Conservation (phyloP, 2,329 filamentous ascomycete genomes). For the Apiospora rasikravindrae region DNA sequence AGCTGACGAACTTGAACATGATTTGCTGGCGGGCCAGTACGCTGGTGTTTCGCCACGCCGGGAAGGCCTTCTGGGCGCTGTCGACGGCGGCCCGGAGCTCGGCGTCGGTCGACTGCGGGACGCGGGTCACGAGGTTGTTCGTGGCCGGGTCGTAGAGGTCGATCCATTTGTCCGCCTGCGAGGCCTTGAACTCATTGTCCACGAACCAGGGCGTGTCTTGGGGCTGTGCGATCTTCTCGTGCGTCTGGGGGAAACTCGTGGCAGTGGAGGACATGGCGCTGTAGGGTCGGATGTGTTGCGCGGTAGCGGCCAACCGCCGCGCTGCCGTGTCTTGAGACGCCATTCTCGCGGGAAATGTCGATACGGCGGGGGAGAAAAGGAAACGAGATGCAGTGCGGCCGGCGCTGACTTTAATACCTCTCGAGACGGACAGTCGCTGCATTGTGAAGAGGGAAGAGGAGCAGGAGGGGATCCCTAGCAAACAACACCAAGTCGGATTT, state of each 20-base stretch:
- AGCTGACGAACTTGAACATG: conserved; percentile 83
- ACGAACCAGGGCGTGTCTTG: conserved; percentile 81
- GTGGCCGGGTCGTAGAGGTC: conserved; percentile 83
- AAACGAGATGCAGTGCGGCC: conserved; percentile 34
- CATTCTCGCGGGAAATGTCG: conserved; percentile 38
- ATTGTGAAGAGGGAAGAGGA: conserved; percentile 27
- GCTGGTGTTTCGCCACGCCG: conserved; percentile 73
- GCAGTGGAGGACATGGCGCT: conserved; percentile 60
- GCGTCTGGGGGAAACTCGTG: conserved; percentile 70
- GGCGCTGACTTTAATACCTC: conserved; percentile 32
- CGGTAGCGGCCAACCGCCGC: conserved; percentile 63
- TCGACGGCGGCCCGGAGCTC: conserved; percentile 78
- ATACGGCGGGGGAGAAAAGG: conserved; percentile 26
- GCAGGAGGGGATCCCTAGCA: conserved; percentile 3
- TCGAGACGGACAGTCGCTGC: conserved; percentile 37
- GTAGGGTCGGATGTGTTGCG: conserved; percentile 58
- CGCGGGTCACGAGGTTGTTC: conserved; percentile 83
- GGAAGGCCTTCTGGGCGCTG: conserved; percentile 77
- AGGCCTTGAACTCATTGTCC: conserved; percentile 78
- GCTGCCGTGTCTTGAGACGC: conserved; percentile 46
- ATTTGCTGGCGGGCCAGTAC: conserved; percentile 79
- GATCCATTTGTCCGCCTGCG: conserved; percentile 73
- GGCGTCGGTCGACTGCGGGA: conserved; percentile 79
- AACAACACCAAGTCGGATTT: conserved; percentile 9
- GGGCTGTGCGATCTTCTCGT: conserved; percentile 72